These are phyloP conservation scores for Aspergillus jensenii DNA, from an alignment of 2,329 filamentous ascomycete species.

Conservation along the genomic window DNA sequence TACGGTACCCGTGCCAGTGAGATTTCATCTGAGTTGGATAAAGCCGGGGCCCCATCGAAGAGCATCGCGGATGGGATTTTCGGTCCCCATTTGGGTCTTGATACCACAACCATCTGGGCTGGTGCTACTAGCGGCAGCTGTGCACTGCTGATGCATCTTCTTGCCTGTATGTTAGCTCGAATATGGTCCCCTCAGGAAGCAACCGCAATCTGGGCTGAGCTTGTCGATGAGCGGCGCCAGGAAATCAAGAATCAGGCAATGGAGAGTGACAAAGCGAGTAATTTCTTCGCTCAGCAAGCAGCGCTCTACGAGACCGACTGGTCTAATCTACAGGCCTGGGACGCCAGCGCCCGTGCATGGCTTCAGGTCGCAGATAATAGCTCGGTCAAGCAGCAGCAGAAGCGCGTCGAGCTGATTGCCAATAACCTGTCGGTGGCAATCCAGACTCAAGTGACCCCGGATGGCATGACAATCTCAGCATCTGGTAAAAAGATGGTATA, in stretches of 20 bases:
- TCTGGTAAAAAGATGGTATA: not conserved
- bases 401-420: slow-evolving; percentile 6
- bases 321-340: slow-evolving; percentile 3
- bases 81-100: slow-evolving; percentile 6
- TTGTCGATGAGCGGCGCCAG: slow-evolving; percentile 3
- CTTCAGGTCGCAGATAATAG: slow-evolving; percentile 8
- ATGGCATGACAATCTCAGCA: not conserved
- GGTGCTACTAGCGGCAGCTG: slow-evolving; percentile 4
- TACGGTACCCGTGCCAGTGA: slow-evolving; percentile 13
- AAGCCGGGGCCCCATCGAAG: not conserved
- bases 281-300: not conserved
- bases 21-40: not conserved
- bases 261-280: not conserved
- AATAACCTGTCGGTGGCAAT: slow-evolving; percentile 9
- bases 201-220: slow-evolving; percentile 7
- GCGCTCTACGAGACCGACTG: slow-evolving; percentile 5
- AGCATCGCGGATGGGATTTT: slow-evolving; percentile 9
- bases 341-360: slow-evolving; percentile 12
- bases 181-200: slow-evolving; percentile 11
- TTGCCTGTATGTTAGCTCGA: slow-evolving; percentile 11
- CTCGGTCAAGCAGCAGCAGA: slow-evolving; percentile 1
- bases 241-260: not conserved
- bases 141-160: slow-evolving; percentile 7
- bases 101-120: slow-evolving; percentile 12
- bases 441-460: not conserved